Evolutionary conservation across 2,329 filamentous ascomycete genomes (phyloP), one percentile per base, ranked within the genome.

Genomic region (Paracorniculantispora psalliotae): DNA sequence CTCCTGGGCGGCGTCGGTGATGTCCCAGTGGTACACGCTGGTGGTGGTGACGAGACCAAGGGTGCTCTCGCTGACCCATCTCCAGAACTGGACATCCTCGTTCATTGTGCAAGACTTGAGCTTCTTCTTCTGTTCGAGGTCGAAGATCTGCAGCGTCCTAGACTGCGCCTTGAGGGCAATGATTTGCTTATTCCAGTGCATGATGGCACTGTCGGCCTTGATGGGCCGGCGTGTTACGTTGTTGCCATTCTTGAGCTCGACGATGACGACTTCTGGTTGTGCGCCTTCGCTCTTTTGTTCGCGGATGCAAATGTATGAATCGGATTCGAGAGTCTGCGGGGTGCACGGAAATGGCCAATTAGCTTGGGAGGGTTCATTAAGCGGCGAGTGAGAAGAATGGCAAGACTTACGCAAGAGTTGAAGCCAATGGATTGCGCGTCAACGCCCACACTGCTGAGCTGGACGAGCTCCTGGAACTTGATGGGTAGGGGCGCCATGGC

Each of bases 121-220:
- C 82, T 97, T 97, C 75, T 89, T 85, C 81, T 97, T 99, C 68
- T 88, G 85, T 67, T 86, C 87, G 61, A 99, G 84, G 74, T 99
- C 93, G 77, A 99, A 99, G 73, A 99, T 96, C 79, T 99, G 96
- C 62, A 99, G 84, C 66, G 94, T 99, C 72, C 92, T 85, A 64
- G 89, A 89, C 75, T 97, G 91, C 51, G 94, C 93, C 79, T 96
- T 96, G 67, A 99, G 84, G 63, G 96, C 94, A 71, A 99, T 97
- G 73, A 99, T 91, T 75, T 96, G 91, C 73, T 89, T 90, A 68
- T 84, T 88, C 91, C 91, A 96, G 84, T 99, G 94, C 94, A 99
- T 97, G 73, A 99, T 96, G 69, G 96, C 94, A 85, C 92, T 97
- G 79, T 99, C 94, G 71, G 94, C 94, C 81, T 96, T 97, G 81